A percentile compares a stretch with the other conserved stretches of the same genome.
These are phyloP conservation scores for Lachancea sp. DNA, from an alignment of 805 yeast species.

Conservation along the genomic window DNA sequence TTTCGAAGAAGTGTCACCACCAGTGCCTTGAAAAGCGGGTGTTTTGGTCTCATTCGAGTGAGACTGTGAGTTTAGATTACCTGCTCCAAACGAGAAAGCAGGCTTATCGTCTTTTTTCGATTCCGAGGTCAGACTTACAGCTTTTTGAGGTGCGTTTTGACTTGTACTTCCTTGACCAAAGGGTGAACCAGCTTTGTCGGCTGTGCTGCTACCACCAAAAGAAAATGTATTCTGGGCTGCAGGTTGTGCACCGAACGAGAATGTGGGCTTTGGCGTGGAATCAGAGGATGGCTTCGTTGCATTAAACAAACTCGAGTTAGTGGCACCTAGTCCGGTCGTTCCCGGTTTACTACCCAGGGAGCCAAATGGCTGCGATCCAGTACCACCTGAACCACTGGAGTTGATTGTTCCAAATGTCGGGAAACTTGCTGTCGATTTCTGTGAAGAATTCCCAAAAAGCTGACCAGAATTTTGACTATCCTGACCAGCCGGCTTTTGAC, in stretches of 20 bases:
- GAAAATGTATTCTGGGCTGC: background rate
- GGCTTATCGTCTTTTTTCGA: background rate
- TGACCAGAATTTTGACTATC: background rate
- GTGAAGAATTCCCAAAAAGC: conserved; percentile 3
- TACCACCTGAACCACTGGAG: background rate
- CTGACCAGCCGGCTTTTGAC: background rate
- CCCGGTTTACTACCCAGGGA: background rate
- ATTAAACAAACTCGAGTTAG: background rate
- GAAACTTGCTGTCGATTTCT: background rate
- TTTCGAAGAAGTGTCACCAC: no score
- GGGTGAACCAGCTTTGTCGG: conserved; percentile 12
- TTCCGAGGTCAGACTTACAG: background rate
- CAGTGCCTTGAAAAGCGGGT: no score
- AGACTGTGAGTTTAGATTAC: background rate
- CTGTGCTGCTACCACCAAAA: conserved; percentile 2
- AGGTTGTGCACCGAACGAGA: conserved; percentile 7
- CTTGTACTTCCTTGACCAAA: conserved; percentile 13
- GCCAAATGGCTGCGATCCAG: conserved; percentile 4
- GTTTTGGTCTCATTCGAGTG: no score
- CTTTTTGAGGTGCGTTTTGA: conserved; percentile 3
- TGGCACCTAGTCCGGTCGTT: background rate
- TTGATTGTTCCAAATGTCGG: background rate
- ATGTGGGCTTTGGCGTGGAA: conserved; percentile 4
- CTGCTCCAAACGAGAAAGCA: background rate
- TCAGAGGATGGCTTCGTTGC: background rate